Evolutionary conservation across 2,329 filamentous ascomycete species (phyloP).

Genomic region (Colletotrichum cordylinicola): DNA sequence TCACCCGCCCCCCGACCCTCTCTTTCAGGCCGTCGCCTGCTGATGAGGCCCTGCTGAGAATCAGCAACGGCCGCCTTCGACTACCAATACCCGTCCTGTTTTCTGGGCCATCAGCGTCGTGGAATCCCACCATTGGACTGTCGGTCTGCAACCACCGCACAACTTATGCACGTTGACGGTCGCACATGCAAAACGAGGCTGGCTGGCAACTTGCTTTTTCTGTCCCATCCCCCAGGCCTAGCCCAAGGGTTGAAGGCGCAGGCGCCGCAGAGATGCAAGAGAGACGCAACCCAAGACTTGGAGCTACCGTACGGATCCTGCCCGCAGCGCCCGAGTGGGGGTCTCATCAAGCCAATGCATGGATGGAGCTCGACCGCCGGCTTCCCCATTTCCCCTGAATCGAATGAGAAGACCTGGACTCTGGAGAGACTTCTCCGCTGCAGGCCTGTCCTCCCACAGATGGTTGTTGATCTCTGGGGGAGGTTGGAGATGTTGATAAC

Average conservation of each 20-base stretch:
- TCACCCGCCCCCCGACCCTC: not conserved
- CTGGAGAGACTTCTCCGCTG: not conserved
- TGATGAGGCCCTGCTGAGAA: not conserved
- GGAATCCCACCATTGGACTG: slow-evolving; percentile 31
- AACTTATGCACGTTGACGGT: slow-evolving; percentile 15
- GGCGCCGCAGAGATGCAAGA: not conserved
- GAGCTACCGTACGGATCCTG: slow-evolving; percentile 13
- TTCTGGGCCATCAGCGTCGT: slow-evolving; percentile 31
- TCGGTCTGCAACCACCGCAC: slow-evolving; percentile 14
- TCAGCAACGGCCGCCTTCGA: not conserved
- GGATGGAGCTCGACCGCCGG: not conserved
- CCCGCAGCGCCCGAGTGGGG: slow-evolving; percentile 9
- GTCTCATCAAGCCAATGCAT: not conserved
- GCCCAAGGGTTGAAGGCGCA: not conserved
- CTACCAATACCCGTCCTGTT: not conserved
- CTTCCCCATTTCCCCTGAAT: slow-evolving; percentile 6
- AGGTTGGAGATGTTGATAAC: slow-evolving; percentile 17
- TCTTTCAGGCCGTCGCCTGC: not conserved
- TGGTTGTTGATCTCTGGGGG: not conserved
- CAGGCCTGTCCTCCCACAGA: not conserved
- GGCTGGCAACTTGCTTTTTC: slow-evolving; percentile 11
- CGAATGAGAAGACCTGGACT: not conserved
- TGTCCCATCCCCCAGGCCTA: not conserved
- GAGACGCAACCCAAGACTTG: not conserved
- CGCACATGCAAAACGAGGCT: slow-evolving; percentile 22